Evolutionary conservation across 805 yeast species (phyloP), one percentile per base, ranked within the genome.

Genomic region (Teunomyces kruisii): DNA sequence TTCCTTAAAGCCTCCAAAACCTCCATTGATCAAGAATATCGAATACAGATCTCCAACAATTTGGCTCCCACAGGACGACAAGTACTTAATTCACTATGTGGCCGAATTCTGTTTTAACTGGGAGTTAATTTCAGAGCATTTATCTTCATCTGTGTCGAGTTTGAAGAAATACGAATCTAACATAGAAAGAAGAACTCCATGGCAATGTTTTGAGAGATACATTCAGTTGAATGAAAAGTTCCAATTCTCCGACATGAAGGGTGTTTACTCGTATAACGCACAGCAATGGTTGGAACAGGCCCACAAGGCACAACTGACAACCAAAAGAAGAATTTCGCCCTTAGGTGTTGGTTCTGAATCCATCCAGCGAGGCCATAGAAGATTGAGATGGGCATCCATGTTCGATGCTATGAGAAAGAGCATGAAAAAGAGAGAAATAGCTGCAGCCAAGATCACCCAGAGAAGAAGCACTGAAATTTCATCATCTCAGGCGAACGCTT

Each of bases 181-280:
- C 57, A 88, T 90, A 46, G 98, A 94, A 64, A 79, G 97, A 57
- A 78, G 99, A 57, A 94, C 98, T 0, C 96, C 99, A 0, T 94
- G 99, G 99, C 98, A 92, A 62, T 92, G 98, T 62, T 94, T 94
- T 69, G 99, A 94, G 65, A 74, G 99, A 53, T 94, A 92, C 72
- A 84, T 91, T 49, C 98, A 92, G 67, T 74, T 94, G 52, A 89
- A 88, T 56, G 97, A 92, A 48, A 83, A 84, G 47, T 92, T 90
- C 57, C 95, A 88, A 52, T 80, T 88, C 48, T 72, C 81, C 33
- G 98, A 92, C 58, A 80, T 94, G 81, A 83, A 86, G 58, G 99
- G 98, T 0, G 79, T 85, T 14, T 81, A 87, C 56, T 88, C 97
- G 0, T 80, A 80, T 43, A 80, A 76, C 49, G 96, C 97, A 0